Percentiles rank a stretch among this genome's conserved stretches.
Conservation (phyloP, 306 rosid species). For the Casuarina glauca region DNA sequence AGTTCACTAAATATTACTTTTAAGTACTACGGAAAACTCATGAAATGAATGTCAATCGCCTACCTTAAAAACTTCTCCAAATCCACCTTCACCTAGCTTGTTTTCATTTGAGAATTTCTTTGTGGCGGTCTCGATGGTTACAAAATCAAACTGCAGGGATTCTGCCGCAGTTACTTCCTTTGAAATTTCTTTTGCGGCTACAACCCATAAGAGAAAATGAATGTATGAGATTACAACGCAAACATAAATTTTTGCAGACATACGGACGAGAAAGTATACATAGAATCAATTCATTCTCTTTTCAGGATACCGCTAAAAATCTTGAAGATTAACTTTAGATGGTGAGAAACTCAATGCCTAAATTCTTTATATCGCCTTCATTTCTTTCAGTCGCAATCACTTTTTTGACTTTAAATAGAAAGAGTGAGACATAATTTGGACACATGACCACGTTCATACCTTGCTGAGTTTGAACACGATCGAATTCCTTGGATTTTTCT, state of each 20-base stretch:
- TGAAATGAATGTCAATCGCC: neutral
- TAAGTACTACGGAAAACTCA: neutral
- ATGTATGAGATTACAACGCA: neutral
- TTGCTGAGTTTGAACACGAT: neutral
- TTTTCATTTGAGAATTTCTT: slow-evolving; percentile 19
- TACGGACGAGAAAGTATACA: neutral
- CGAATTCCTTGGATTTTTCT: slow-evolving; percentile 6
- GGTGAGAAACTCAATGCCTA: too few relatives aligned
- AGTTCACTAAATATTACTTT: neutral
- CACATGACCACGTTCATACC: neutral
- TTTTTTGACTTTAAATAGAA: neutral
- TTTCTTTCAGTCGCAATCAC: too few relatives aligned
- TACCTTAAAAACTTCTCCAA: slow-evolving; percentile 32
- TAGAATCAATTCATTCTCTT: neutral
- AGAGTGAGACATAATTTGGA: neutral
- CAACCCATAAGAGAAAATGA: neutral
- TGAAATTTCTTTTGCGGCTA: slow-evolving; percentile 11
- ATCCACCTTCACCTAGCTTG: slow-evolving; percentile 35
- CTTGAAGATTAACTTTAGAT: too few relatives aligned
- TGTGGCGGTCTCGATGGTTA: slow-evolving; percentile 29
- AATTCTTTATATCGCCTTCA: too few relatives aligned
- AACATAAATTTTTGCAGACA: neutral
- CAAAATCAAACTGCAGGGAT: slow-evolving; percentile 25
- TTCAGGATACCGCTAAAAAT: too few relatives aligned
- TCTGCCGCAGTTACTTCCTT: slow-evolving; percentile 1